Base-by-base conservation (phyloP, 495 filamentous ascomycete species). In the Collariella sp. region DNA sequence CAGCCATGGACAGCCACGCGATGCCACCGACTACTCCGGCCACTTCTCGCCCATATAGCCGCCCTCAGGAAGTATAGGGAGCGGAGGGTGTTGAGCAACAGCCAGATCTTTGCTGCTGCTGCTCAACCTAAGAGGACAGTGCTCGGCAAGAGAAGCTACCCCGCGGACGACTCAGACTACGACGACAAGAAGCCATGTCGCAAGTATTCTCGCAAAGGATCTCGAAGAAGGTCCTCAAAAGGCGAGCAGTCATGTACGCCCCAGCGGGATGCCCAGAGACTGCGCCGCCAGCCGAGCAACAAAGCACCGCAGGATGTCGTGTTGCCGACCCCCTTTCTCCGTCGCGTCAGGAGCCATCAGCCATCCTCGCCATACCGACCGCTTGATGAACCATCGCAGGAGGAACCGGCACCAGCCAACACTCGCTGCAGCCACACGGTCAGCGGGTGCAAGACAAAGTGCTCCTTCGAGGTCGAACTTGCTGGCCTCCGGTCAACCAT, bases 11-110 rank as follows among this genome's bases (percentile, higher is more conserved):
- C 77, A 7, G 69, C 79, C 9, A 73, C 78, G 16, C 62, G 78
- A 53, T 83, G 80, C 46, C 71, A 79, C 49, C 73, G 79, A 11
- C 66, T 83, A 7, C 67, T 83, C 20, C 72, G 79, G 26, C 78
- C 78, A 15, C 62, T 83, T 22, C 65, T 77, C 19, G 73, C 76
- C 18, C 74, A 77, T 31, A 71, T 83, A 19, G 61, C 73, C 52
- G 70, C 76, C 9, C 63, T 82, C 13, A 72, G 71, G 41, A 80
- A 75, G 40, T 70, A 74, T 10, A 62, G 53, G 40, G 56, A 50
- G 35, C 52, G 58, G 7, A 53, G 35, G 11, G 18, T 29, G 7
- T 26, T 41, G 22, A 19, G 13, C 3, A 19, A 1, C 31, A 16
- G 23, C 23, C 35, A 26, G 12, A n/a, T 11, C 3, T 23, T 35